Evolutionary conservation across 1,284 basidiomycete species (phyloP).

Genomic region (Filobasidium uniguttulatum): DNA sequence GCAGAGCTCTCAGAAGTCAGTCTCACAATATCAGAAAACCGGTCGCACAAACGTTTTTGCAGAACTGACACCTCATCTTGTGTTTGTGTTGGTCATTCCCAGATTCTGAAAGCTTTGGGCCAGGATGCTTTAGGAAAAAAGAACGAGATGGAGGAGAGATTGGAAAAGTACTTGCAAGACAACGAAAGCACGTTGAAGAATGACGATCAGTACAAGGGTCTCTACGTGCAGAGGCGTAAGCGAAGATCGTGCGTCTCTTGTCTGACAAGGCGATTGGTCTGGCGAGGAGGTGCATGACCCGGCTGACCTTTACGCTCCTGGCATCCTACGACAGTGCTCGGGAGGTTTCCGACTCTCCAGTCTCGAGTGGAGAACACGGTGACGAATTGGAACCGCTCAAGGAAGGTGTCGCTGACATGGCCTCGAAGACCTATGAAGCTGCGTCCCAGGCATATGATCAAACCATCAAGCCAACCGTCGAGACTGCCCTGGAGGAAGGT

Average conservation of each 20-base stretch:
- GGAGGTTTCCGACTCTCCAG: no score
- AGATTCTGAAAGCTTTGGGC: background rate
- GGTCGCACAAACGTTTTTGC: no score
- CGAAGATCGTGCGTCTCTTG: background rate
- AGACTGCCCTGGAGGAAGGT: background rate
- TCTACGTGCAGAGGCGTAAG: conserved; percentile 18
- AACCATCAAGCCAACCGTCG: background rate
- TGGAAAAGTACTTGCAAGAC: conserved; percentile 25
- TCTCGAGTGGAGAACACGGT: no score
- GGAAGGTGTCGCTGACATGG: background rate
- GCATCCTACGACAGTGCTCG: no score
- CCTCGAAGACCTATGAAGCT: background rate
- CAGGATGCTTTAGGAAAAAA: background rate
- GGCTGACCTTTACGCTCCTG: no score
- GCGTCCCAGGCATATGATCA: background rate
- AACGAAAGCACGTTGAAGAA: conserved; percentile 18
- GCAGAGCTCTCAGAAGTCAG: conserved; percentile 24
- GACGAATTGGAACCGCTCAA: background rate
- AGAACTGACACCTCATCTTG: no score
- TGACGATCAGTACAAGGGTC: conserved; percentile 26
- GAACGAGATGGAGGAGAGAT: background rate
- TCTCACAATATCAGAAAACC: no score
- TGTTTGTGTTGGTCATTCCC: background rate
- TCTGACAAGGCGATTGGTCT: background rate
- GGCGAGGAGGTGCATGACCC: no score